Evolutionary conservation across 1,139 yeast genomes (phyloP), one percentile per base, ranked within the genome.

Genomic region (Insectozyma bohioensis): DNA sequence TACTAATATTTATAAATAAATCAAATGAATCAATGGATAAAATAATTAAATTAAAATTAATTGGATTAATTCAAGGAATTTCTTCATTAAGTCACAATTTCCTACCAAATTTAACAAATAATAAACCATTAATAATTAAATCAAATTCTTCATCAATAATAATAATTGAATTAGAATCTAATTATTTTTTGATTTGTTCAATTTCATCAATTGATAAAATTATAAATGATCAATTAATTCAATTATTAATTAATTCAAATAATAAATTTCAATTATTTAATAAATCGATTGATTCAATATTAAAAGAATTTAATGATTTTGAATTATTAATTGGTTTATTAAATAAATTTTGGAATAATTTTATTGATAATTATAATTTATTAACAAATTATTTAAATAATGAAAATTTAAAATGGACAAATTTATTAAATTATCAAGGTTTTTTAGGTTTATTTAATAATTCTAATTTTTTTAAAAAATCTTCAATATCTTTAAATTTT

Each of bases 31-130:
- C 9, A 11, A 11, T 6, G 11, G 25, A 28, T 12, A 20, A n/a
- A n/a, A n/a, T n/a, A n/a, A n/a, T n/a, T n/a, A n/a, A 20, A 15
- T 11, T n/a, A 6, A 11, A 59, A 30, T 42, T 61, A 4, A 43
- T 67, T 11, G 74, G 74, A 0, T 45, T 67, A 13, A 49, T 67
- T 6, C 57, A 67, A 36, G 75, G 74, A 1, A 52, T 67, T 4
- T 56, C 51, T 27, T 58, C 61, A 8, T 52, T 64, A 36, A 52
- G 52, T 3, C 38, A 27, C 28, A 53, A 42, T 28, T 59, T 53
- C 43, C 41, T 36, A 12, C 11, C 28, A 7, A 18, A 13, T 1
- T 7, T 17, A 7, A 27, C 32, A 5, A 35, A 30, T n/a, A 33
- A 33, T 6, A 37, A 41, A 7, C 51, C 49, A 4, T 48, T 51